These are phyloP conservation scores for Boehmeria nivea DNA, from an alignment of 306 rosid genomes.

Conservation along the genomic window DNA sequence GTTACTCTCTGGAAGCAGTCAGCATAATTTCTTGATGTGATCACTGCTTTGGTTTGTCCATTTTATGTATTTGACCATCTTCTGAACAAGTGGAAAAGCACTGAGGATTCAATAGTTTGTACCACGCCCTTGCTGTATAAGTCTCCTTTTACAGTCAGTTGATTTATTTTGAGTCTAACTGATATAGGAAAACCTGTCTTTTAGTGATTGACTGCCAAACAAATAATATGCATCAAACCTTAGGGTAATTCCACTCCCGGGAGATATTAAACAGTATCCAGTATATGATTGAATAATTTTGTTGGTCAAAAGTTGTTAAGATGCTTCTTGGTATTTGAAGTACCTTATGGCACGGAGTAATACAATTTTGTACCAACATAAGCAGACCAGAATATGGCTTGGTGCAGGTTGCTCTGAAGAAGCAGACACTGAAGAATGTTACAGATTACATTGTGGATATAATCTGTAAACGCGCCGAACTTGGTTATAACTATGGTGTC, in stretches of 20 bases:
- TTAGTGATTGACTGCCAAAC: too few species aligned
- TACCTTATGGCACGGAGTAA: background rate
- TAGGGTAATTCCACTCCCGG: too few species aligned
- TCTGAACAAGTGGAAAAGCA: background rate
- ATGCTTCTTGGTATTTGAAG: background rate
- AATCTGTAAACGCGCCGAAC: slow-evolving; percentile 65
- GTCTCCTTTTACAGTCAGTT: too few species aligned
- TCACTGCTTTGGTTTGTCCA: background rate
- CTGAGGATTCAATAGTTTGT: too few species aligned
- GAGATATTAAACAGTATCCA: too few species aligned
- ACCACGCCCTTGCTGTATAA: too few species aligned
- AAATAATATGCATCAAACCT: too few species aligned
- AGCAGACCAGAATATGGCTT: slow-evolving; percentile 22
- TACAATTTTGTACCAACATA: background rate
- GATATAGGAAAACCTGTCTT: too few species aligned
- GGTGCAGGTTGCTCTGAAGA: slow-evolving; percentile 90
- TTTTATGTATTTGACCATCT: background rate
- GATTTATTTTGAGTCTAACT: too few species aligned
- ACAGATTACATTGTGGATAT: slow-evolving; percentile 88
- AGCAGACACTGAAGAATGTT: slow-evolving; percentile 88
- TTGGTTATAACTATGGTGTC: slow-evolving; percentile 84
- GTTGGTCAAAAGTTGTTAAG: background rate
- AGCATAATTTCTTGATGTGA: too few species aligned
- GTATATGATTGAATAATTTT: background rate
- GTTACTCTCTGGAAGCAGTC: too few species aligned